Evolutionary conservation across 306 rosid genomes (phyloP), one percentile per base, ranked within the genome.

Genomic region (Medicago lupulina): DNA sequence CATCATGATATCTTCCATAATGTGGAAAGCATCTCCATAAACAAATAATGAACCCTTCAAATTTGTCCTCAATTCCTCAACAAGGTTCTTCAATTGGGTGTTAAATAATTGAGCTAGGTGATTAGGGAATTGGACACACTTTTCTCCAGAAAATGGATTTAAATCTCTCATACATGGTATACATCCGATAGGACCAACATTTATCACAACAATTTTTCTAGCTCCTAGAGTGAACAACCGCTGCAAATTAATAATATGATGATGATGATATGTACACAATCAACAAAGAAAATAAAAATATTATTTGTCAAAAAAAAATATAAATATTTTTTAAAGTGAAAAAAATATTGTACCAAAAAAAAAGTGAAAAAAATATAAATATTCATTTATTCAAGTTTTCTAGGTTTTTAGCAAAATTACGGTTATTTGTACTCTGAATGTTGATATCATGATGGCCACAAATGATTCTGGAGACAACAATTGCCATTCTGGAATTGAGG

Each of bases 171-270:
- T 46, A 71, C 18, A 81, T 4, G 97, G 97, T 71, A 88, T 81
- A 38, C 97, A 90, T 64, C 97, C 97, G 34, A 88, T 84, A 6
- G 96, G 96, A 70, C 96, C 97, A 39, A 92, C 87, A 80, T 88
- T 90, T 67, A 70, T 71, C 78, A 88, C 93, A 34, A 90, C 59
- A 34, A 88, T 47, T 80, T 76, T 92, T 73, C 90, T 87, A 0
- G 86, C 96, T 60, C 97, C 96, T 72, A 92, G 74, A 74, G 65
- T 59, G 80, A 82, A 86, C 9, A 90, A 83, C 28, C 93, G 64
- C 97, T 90, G 89, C 86, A 80, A 1, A 53, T 36, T 8, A 38
- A 13, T 15, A 9, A 9, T 19, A 12, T 25, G n/a, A n/a, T n/a
- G n/a, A n/a, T n/a, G n/a, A 13, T 10, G 14, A 9, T 43, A 43